Evolutionary conservation across 805 yeast species (phyloP).

Genomic region (Candida cerambycidarum): DNA sequence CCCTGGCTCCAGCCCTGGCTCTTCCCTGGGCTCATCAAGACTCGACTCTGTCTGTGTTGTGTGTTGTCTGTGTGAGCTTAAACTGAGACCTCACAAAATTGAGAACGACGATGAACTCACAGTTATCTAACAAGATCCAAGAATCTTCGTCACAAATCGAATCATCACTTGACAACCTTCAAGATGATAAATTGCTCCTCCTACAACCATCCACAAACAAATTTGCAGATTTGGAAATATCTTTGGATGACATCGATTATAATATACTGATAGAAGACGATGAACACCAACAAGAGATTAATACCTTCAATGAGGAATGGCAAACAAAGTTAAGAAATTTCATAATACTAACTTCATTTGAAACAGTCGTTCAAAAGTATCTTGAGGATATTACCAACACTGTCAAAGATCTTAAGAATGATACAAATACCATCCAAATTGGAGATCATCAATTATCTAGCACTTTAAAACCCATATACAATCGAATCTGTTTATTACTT

Average conservation of each 20-base stretch:
- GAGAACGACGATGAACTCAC: not conserved
- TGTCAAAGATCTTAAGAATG: not conserved
- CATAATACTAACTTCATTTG: conserved; percentile 23
- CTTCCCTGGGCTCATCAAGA: no score
- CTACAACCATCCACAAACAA: not conserved
- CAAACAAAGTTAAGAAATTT: conserved; percentile 21
- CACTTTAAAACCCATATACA: conserved; percentile 4
- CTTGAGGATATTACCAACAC: not conserved
- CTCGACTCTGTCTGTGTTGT: no score
- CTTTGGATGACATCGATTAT: conserved; percentile 7
- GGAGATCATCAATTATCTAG: not conserved
- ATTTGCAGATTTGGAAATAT: not conserved
- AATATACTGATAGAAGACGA: conserved; percentile 7
- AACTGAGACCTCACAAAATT: no score
- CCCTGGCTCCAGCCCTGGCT: no score
- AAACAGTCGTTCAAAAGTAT: conserved; percentile 12
- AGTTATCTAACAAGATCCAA: conserved; percentile 1
- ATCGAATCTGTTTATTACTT: conserved; percentile 22
- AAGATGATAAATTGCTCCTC: not conserved
- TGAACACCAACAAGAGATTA: conserved; percentile 14
- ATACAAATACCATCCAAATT: not conserved
- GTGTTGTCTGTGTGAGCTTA: no score
- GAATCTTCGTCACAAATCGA: not conserved
- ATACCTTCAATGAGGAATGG: conserved; percentile 23
- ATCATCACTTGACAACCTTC: not conserved